These are phyloP conservation scores for Anastatica hierochuntica DNA, from an alignment of 345 rosid species.

Conservation along the genomic window DNA sequence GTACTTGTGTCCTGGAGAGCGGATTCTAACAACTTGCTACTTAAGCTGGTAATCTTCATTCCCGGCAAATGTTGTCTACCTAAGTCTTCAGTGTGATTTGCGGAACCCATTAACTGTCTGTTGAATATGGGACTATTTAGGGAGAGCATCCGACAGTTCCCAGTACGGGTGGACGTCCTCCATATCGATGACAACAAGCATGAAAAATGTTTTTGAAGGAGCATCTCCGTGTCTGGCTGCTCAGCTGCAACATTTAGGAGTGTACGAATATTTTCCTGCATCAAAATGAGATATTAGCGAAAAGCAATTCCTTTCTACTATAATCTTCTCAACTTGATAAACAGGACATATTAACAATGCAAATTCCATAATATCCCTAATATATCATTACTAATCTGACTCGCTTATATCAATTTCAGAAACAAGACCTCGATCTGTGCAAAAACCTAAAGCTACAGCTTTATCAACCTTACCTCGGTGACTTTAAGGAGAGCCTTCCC, in stretches of 20 bases:
- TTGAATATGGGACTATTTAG: conserved; percentile 40
- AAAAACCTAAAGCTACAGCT: too few relatives aligned
- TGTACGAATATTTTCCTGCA: conserved; percentile 73
- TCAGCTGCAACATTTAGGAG: conserved; percentile 65
- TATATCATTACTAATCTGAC: neutral
- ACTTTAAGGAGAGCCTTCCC: conserved; percentile 92
- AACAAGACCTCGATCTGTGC: neutral
- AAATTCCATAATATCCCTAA: neutral
- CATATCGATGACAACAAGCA: conserved; percentile 77
- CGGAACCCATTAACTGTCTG: conserved; percentile 39
- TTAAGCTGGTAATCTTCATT: conserved; percentile 45
- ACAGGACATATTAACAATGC: neutral
- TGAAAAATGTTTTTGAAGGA: conserved; percentile 86
- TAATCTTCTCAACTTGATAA: conserved; percentile 3
- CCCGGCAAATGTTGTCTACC: conserved; percentile 34
- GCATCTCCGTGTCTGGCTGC: conserved; percentile 76
- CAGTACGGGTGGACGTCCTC: conserved; percentile 36
- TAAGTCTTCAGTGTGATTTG: conserved; percentile 29
- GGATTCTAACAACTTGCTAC: conserved; percentile 48
- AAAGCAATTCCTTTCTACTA: conserved; percentile 4
- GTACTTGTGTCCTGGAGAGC: conserved; percentile 59
- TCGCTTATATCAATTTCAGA: neutral
- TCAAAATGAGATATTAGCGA: conserved; percentile 15
- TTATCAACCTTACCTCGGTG: conserved; percentile 66
- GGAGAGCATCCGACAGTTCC: conserved; percentile 26